phyloP scores from a whole-genome alignment of 768 basidiomycete species.

The Pisolithus albus region DNA sequence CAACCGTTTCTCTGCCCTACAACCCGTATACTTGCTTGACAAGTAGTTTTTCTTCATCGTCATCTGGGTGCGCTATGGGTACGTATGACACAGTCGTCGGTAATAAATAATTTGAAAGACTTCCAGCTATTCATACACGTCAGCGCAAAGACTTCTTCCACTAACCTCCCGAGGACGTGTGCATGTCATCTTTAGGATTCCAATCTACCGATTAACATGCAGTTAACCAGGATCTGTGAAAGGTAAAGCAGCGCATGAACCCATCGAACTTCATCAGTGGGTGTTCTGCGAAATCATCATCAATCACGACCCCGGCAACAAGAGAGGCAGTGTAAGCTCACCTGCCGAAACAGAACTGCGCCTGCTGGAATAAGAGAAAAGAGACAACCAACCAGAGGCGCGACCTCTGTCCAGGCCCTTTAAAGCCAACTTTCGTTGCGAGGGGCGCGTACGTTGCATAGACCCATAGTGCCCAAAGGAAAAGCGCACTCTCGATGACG shows the following conservation, averaged over 20 bases:
- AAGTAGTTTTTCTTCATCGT: too few species aligned
- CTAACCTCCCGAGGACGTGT: too few species aligned
- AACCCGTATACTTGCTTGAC: too few species aligned
- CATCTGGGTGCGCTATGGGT: too few species aligned
- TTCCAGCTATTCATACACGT: too few species aligned
- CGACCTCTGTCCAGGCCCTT: constrained; percentile 8
- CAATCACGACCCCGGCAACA: background rate
- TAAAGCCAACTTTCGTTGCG: constrained; percentile 15
- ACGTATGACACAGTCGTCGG: too few species aligned
- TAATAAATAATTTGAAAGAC: too few species aligned
- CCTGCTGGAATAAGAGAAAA: constrained; percentile 21
- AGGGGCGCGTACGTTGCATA: constrained; percentile 19
- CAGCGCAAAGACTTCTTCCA: too few species aligned
- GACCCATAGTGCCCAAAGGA: constrained; percentile 20
- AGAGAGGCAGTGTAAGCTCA: constrained; percentile 1
- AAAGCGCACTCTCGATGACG: constrained; percentile 18
- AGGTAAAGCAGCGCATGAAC: constrained; percentile 26
- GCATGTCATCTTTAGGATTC: constrained; percentile 10
- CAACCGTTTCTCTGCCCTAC: too few species aligned
- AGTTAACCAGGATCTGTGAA: constrained; percentile 11
- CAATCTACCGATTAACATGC: constrained; percentile 16
- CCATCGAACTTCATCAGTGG: constrained; percentile 23
- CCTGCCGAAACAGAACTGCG: constrained; percentile 24
- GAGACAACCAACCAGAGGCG: constrained; percentile 15
- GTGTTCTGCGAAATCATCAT: constrained; percentile 10